A percentile compares a stretch with the other conserved stretches of the same genome.
Evolutionary conservation across 345 rosid species (phyloP).

Genomic region (Kernera saxatilis): DNA sequence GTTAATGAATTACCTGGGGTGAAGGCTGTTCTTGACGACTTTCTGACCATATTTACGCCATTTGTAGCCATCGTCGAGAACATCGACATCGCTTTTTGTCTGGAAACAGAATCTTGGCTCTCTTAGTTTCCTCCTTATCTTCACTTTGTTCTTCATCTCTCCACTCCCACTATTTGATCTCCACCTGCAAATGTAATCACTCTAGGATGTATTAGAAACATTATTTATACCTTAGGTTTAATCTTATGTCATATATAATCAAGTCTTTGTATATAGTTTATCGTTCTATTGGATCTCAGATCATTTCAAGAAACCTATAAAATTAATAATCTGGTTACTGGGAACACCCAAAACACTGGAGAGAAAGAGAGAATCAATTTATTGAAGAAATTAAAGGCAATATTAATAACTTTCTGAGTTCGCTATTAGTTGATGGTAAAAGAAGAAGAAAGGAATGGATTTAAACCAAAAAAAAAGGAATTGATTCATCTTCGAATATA

Average conservation of each 20-base stretch:
- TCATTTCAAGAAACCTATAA: neutral
- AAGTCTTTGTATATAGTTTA: neutral
- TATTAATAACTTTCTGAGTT: neutral
- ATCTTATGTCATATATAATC: neutral
- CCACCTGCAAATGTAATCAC: conserved; percentile 52
- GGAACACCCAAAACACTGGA: neutral
- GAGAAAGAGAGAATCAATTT: neutral
- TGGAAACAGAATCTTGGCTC: conserved; percentile 99
- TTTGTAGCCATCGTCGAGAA: conserved; percentile 92
- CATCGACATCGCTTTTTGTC: conserved; percentile 93
- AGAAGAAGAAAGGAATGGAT: neutral
- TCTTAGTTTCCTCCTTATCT: conserved; percentile 84
- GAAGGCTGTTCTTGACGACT: conserved; percentile 96
- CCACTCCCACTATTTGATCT: conserved; percentile 46
- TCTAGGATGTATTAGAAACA: neutral
- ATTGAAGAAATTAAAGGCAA: neutral
- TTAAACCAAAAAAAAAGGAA: neutral
- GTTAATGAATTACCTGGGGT: conserved; percentile 62
- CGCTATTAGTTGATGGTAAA: neutral
- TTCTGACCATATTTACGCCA: conserved; percentile 99
- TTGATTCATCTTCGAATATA: neutral
- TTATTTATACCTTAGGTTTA: neutral
- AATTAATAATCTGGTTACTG: neutral
- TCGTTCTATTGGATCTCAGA: neutral
- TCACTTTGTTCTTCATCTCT: conserved; percentile 61